Evolutionary conservation across 768 basidiomycete genomes (phyloP).

Genomic region (Kwoniella heveanensis): DNA sequence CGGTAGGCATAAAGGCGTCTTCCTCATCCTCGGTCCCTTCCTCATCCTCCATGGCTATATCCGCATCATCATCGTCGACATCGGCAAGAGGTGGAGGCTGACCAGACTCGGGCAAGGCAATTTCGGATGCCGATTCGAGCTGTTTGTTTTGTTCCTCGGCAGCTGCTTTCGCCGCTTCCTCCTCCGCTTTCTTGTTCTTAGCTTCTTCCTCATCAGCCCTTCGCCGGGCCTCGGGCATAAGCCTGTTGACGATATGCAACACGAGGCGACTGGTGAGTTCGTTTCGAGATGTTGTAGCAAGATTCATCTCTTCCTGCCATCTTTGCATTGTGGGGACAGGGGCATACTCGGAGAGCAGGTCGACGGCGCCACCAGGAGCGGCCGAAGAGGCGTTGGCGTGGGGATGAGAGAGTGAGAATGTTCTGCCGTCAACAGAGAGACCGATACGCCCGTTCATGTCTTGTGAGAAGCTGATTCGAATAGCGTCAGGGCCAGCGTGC

Average conservation of each 20-base stretch:
- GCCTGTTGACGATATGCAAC: slow-evolving; percentile 70
- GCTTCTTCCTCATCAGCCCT: slow-evolving; percentile 61
- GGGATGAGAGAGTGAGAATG: slow-evolving; percentile 15
- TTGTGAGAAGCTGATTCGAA: slow-evolving; percentile 72
- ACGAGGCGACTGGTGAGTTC: slow-evolving; percentile 69
- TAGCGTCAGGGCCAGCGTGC: slow-evolving; percentile 65
- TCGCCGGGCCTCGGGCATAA: slow-evolving; percentile 73
- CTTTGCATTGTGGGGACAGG: slow-evolving; percentile 79
- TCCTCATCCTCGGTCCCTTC: background rate
- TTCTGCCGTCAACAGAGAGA: slow-evolving; percentile 28
- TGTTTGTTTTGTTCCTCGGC: slow-evolving; percentile 50
- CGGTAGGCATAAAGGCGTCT: background rate
- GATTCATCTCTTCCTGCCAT: slow-evolving; percentile 86
- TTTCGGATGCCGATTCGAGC: slow-evolving; percentile 21
- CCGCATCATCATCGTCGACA: slow-evolving; percentile 9
- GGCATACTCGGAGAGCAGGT: slow-evolving; percentile 60
- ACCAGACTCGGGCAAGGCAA: slow-evolving; percentile 29
- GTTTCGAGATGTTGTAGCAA: slow-evolving; percentile 71
- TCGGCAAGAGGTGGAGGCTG: slow-evolving; percentile 18
- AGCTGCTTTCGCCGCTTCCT: slow-evolving; percentile 55
- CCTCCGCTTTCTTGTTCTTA: slow-evolving; percentile 53
- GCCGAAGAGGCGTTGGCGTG: background rate
- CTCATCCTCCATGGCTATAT: slow-evolving; percentile 23
- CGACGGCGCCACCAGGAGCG: background rate
- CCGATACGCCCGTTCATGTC: slow-evolving; percentile 31